Conservation (phyloP, 2,329 filamentous ascomycete genomes). For the Aspergillus chevalieri region DNA sequence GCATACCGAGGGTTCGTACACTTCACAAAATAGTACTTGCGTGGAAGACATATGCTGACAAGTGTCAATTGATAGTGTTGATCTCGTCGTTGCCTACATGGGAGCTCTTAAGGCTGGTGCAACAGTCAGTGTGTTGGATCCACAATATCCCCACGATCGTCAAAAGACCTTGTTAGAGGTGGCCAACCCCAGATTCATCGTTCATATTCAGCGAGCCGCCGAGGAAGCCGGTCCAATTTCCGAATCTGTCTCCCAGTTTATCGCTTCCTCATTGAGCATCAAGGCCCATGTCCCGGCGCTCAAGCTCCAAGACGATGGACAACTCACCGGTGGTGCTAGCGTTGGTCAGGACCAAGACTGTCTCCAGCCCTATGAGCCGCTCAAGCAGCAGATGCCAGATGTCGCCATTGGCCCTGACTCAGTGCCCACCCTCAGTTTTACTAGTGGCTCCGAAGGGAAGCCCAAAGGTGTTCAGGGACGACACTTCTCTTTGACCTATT, state of each 20-base stretch:
- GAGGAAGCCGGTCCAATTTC: conserved; percentile 61
- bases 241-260: conserved; percentile 58
- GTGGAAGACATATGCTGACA: no score
- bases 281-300: conserved; percentile 70
- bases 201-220: conserved; percentile 67
- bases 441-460: conserved; percentile 65
- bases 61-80: conserved; percentile 50
- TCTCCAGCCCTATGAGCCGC: conserved; percentile 51
- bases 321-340: conserved; percentile 61
- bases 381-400: conserved; percentile 53
- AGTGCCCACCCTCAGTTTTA: conserved; percentile 68
- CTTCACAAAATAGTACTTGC: no score
- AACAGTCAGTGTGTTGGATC: conserved; percentile 63
- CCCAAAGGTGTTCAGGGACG: conserved; percentile 84
- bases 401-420: conserved; percentile 77
- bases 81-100: conserved; percentile 73
- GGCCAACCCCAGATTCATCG: conserved; percentile 64
- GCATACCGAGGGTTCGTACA: conserved; percentile 54
- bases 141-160: conserved; percentile 71
- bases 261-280: conserved; percentile 65
- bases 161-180: conserved; percentile 81
- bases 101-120: conserved; percentile 59
- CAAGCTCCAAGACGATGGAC: conserved; percentile 64
- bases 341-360: conserved; percentile 54
- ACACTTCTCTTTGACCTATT: conserved; percentile 78